Evolutionary conservation across 2,329 filamentous ascomycete species (phyloP).

Genomic region (Uncinocarpus reesii): DNA sequence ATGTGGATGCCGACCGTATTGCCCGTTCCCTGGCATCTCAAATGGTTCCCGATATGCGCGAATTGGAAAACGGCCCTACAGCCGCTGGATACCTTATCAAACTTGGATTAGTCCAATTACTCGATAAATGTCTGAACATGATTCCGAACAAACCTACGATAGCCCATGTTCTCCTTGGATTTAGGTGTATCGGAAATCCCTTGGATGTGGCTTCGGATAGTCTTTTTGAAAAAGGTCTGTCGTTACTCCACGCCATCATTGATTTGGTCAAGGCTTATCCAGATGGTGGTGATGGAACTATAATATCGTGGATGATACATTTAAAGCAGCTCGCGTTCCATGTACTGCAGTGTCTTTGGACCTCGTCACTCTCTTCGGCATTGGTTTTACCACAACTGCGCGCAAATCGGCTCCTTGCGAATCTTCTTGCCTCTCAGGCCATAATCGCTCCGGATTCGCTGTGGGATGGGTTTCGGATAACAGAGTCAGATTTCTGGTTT

Average conservation of each 20-base stretch:
- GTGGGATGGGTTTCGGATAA: slow-evolving; percentile 62
- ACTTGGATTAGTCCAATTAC: slow-evolving; percentile 71
- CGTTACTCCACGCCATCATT: slow-evolving; percentile 75
- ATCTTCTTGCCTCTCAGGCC: slow-evolving; percentile 60
- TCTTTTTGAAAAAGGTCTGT: slow-evolving; percentile 56
- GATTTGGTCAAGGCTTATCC: slow-evolving; percentile 61
- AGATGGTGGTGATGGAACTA: slow-evolving; percentile 48
- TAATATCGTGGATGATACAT: slow-evolving; percentile 58
- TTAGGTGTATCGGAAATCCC: slow-evolving; percentile 61
- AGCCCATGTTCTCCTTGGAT: slow-evolving; percentile 82
- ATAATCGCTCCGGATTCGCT: slow-evolving; percentile 57
- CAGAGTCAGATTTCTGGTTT: slow-evolving; percentile 56
- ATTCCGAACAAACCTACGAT: slow-evolving; percentile 71
- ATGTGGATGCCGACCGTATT: slow-evolving; percentile 71
- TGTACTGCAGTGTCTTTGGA: slow-evolving; percentile 73
- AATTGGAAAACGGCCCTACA: slow-evolving; percentile 59
- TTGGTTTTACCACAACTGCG: slow-evolving; percentile 72
- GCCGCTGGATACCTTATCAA: slow-evolving; percentile 72
- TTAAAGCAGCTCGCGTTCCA: slow-evolving; percentile 60
- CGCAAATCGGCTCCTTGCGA: slow-evolving; percentile 67
- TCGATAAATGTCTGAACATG: slow-evolving; percentile 67
- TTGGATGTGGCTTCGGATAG: slow-evolving; percentile 59
- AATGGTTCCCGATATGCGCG: slow-evolving; percentile 55
- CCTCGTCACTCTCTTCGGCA: slow-evolving; percentile 63
- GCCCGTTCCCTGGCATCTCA: slow-evolving; percentile 60